These are phyloP conservation scores for Stephanodiscus triporus DNA, from an alignment of 108 stramenopile genomes.

Conservation along the genomic window DNA sequence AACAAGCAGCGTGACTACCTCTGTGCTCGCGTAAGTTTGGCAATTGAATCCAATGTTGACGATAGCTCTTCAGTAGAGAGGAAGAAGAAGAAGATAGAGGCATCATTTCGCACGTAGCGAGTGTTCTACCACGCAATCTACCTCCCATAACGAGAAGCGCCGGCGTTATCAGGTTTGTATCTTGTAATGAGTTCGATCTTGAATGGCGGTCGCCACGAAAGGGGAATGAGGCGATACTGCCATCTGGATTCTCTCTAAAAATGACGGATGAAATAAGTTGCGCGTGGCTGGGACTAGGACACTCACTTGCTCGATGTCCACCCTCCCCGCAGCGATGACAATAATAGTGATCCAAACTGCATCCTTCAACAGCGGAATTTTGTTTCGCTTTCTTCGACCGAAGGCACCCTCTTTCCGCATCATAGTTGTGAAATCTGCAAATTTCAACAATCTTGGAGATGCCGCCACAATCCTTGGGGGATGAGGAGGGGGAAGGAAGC, in stretches of 20 bases:
- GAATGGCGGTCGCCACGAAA: not conserved
- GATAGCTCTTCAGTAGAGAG: not conserved
- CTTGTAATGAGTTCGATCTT: not conserved
- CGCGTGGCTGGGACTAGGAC: not conserved
- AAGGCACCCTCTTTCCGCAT: conserved; percentile 39
- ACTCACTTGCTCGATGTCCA: conserved; percentile 38
- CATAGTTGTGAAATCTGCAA: conserved; percentile 46
- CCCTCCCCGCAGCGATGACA: conserved; percentile 29
- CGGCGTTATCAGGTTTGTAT: not conserved
- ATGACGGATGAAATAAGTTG: conserved; percentile 6
- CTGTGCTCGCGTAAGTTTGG: conserved; percentile 37
- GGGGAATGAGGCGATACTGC: not conserved
- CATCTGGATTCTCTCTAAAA: conserved; percentile 16
- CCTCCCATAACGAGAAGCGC: conserved; percentile 39
- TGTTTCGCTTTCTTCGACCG: conserved; percentile 20
- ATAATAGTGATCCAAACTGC: conserved; percentile 33
- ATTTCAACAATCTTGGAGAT: conserved; percentile 22
- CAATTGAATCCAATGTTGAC: conserved; percentile 15
- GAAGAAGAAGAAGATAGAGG: conserved; percentile 2
- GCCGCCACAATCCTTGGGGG: not conserved
- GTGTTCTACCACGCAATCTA: conserved; percentile 30
- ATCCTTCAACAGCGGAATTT: conserved; percentile 16
- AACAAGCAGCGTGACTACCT: conserved; percentile 36
- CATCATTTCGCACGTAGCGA: conserved; percentile 35
- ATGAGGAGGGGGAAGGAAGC: not conserved